Base-by-base conservation (phyloP, 257 asterid genomes). In the Penstemon newberryi region DNA sequence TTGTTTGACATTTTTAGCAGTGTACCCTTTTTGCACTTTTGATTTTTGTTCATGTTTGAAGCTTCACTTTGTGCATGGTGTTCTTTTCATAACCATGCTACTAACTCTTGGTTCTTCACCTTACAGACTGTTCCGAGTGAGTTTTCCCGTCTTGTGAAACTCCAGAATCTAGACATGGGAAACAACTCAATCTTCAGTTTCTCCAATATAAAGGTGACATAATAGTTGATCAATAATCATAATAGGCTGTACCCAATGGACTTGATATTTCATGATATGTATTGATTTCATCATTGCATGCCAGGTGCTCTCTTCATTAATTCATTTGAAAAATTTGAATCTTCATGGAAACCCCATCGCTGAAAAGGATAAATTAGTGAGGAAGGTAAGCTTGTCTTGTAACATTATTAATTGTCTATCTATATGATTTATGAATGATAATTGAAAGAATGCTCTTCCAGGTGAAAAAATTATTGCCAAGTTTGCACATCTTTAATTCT, bases 271-370 rank as follows among this genome's bases (percentile, higher is more conserved):
- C 66, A 19, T 53, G 12, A 46, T 50, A 4, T 49, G 65, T 66
- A 70, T 70, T 63, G 62, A 12, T 65, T 80, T 69, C 45, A 8
- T 66, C 18, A 50, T 79, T 62, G 64, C 73, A 56, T 56, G 67
- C 5, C 72, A 93, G 97, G 96, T 80, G 81, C 88, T 93, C 41
- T 76, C 94, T 56, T 77, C 96, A 5, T 75, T 93, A 58, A 75
- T 85, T 74, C 68, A 83, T 70, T 70, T 93, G 83, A 91, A 74
- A 84, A 93, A 82, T 77, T 74, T 93, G 75, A 93, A 93, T 84
- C 88, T 93, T 43, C 92, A 81, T 68, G 99, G 99, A 53, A 93
- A 93, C 76, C 97, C 96, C 7, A 52, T 93, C 65, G 85, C 92
- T 65, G 97, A 85, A 62, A 85, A 79, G 78, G 92, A 87, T 67